These are phyloP conservation scores for Jimgerdemannia lactiflua DNA, from an alignment of 192 early-diverging fungal genomes.

Conservation along the genomic window DNA sequence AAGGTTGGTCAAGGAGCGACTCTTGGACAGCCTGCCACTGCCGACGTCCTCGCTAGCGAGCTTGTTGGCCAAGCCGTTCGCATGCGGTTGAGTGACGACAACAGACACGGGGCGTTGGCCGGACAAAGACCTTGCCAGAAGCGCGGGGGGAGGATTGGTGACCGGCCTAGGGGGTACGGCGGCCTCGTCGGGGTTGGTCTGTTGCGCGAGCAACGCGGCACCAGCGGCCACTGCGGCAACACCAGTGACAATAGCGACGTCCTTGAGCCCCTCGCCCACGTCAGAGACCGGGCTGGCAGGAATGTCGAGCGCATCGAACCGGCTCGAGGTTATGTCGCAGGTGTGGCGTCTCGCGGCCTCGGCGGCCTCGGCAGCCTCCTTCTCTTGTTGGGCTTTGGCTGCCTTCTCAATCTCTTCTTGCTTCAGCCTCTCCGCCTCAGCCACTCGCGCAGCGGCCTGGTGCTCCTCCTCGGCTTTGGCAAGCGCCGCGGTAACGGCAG, in stretches of 20 bases:
- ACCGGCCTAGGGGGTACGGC: neutral
- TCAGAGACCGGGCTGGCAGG: neutral
- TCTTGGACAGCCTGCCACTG: neutral
- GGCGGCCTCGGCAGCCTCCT: neutral
- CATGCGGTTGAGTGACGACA: neutral
- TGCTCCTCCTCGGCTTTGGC: constrained; percentile 11
- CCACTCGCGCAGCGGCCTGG: constrained; percentile 1
- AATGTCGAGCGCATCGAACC: neutral
- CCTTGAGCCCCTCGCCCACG: neutral
- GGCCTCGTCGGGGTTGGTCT: neutral
- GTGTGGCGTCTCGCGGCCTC: neutral
- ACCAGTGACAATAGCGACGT: neutral
- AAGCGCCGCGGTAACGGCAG: constrained; percentile 21
- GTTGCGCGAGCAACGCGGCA: no score
- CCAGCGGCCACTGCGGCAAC: neutral
- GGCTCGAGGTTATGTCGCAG: neutral
- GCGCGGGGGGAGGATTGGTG: neutral
- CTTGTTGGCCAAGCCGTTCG: constrained; percentile 5
- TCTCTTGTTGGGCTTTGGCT: neutral
- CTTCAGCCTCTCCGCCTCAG: neutral
- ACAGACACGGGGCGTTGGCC: constrained; percentile 11
- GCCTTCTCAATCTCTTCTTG: constrained; percentile 1
- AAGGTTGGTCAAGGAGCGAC: neutral
- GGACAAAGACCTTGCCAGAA: constrained; percentile 11
- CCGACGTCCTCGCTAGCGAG: neutral